These are phyloP conservation scores for Chlamydomonas asymmetrica DNA, from an alignment of 139 green algal genomes.

Conservation along the genomic window DNA sequence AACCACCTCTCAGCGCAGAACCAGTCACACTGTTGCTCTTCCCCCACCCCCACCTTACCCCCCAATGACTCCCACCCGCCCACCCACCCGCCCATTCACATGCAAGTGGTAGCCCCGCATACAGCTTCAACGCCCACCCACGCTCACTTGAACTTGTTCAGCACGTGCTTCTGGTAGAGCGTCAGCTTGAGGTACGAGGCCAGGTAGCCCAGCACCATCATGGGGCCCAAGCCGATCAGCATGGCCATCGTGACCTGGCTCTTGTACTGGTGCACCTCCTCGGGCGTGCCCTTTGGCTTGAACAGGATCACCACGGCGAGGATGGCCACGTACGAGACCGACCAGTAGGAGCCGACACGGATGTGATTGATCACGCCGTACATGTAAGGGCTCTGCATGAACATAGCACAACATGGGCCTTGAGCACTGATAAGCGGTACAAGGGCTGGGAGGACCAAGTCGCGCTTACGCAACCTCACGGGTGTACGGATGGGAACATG, in stretches of 20 bases:
- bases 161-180: conserved; percentile 15
- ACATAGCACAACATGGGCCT: no score
- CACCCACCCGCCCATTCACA: no score
- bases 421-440: no score
- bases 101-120: no score
- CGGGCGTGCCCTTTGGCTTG: neutral
- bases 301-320: conserved; percentile 21
- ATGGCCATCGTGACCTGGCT: conserved; percentile 12
- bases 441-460: no score
- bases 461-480: no score
- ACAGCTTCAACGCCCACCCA: no score
- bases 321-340: conserved; percentile 10
- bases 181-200: conserved; percentile 4
- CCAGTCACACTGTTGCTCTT: no score
- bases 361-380: conserved; percentile 29
- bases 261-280: neutral
- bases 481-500: no score
- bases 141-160: conserved; percentile 14
- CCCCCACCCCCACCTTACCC: no score
- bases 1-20: no score
- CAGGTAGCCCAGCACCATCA: conserved; percentile 11
- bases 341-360: conserved; percentile 23
- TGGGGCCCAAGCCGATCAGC: conserved; percentile 20
- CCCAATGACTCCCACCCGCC: no score
- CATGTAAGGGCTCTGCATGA: conserved; percentile 34